phyloP scores from a whole-genome alignment of 345 rosid genomes.

The Angophora floribunda region DNA sequence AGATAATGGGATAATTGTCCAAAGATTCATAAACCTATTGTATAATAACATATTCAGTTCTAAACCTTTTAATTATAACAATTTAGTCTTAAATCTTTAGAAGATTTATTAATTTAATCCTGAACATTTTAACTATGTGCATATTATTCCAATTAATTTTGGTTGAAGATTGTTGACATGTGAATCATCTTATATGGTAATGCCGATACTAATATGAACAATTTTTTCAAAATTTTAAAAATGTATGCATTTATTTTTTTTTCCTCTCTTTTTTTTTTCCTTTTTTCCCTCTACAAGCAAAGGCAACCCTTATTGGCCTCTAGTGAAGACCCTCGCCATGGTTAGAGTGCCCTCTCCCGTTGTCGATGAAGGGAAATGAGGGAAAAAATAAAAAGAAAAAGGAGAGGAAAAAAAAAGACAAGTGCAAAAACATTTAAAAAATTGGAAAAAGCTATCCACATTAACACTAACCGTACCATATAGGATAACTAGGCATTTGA shows the following conservation, averaged over 20 bases:
- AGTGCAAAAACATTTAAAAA: no score
- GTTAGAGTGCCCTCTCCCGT: no score
- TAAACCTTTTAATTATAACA: neutral
- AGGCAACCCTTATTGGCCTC: no score
- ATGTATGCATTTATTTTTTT: neutral
- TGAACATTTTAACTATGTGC: neutral
- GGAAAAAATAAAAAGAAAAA: no score
- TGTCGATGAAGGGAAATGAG: rapidly evolving
- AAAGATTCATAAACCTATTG: neutral
- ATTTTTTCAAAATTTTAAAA: neutral
- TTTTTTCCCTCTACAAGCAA: neutral
- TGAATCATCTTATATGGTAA: rapidly evolving
- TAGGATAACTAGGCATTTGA: no score
- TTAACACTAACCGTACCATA: rapidly evolving
- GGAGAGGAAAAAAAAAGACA: no score
- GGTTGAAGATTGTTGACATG: rapidly evolving
- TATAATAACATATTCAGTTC: rapidly evolving
- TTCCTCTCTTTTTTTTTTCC: neutral
- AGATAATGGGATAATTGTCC: neutral
- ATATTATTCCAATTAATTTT: neutral
- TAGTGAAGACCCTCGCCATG: no score
- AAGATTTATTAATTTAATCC: neutral
- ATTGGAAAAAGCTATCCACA: neutral
- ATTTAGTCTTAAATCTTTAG: neutral
- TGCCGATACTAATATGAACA: rapidly evolving